Percentiles rank a stretch among this genome's conserved stretches.
Evolutionary conservation across 129 eudicot species (phyloP).

Genomic region (Escallonia herrerae): DNA sequence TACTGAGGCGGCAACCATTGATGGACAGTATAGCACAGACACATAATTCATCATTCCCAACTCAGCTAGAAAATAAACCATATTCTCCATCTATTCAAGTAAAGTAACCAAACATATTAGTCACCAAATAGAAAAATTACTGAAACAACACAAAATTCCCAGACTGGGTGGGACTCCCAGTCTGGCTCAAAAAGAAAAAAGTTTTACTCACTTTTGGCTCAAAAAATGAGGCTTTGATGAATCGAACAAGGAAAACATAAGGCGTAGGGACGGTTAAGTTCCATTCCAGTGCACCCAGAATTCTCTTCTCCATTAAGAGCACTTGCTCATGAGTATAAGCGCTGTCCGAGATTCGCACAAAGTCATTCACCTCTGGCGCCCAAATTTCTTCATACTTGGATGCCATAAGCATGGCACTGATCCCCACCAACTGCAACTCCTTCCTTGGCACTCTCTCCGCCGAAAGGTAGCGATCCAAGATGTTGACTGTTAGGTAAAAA

Average conservation of each 20-base stretch:
- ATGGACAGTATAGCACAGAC: conserved; percentile 41
- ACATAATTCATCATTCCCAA: conserved; percentile 75
- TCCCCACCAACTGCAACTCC: conserved; percentile 74
- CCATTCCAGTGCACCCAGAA: conserved; percentile 74
- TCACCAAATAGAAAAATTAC: not conserved
- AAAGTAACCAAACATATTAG: not conserved
- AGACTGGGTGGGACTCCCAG: no score
- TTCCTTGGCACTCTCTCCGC: conserved; percentile 38
- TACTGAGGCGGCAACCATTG: conserved; percentile 95
- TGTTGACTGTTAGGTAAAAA: conserved; percentile 70
- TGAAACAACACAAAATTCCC: not conserved
- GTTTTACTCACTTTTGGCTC: conserved; percentile 27
- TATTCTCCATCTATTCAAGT: conserved; percentile 41
- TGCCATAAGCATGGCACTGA: conserved; percentile 86
- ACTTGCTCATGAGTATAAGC: conserved; percentile 59
- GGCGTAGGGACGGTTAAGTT: conserved; percentile 80
- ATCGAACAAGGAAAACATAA: conserved; percentile 69
- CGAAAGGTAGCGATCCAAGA: conserved; percentile 72
- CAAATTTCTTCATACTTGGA: conserved; percentile 94
- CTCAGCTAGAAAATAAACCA: conserved; percentile 70
- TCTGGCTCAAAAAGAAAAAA: no score
- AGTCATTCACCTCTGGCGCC: conserved; percentile 90
- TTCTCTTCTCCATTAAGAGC: conserved; percentile 66
- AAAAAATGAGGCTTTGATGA: conserved; percentile 49
- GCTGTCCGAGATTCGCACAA: conserved; percentile 65